Base-by-base conservation (phyloP, 2,329 filamentous ascomycete genomes). In the Aspergillus piperis region DNA sequence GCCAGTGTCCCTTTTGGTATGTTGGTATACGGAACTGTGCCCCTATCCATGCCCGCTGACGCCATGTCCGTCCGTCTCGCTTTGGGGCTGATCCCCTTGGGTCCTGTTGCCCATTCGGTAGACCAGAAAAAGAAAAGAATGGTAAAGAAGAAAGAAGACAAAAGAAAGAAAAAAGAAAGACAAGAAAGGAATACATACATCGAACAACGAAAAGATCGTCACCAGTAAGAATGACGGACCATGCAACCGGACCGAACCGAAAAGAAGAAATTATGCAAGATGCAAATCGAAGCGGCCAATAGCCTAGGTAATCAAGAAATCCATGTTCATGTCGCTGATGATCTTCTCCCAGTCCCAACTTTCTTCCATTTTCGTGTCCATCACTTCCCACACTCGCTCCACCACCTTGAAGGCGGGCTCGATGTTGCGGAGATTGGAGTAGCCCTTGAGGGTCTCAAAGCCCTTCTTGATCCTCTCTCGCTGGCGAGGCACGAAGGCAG, bases 331-430 rank as follows among this genome's bases (percentile, higher is more conserved):
- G 53, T 80, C 78, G 51, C 80, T 75, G 62, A 87, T 85, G 60
- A 87, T 84, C 61, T 77, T 82, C 72, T 88, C 85, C 84, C 84
- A 88, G 70, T 88, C 85, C 85, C 85, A 88, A 57, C 81, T 83
- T 58, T 85, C 81, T 60, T 81, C 79, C 54, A 82, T 82, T 1
- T 79, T 79, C 17, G 74, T 77, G 64, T 87, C 85, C 85, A 88
- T 88, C 57, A 85, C 75, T 59, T 81, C 77, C 85, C 85, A 88
- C 19, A 88, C 78, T 60, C 77, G 80, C 57, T 83, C 75, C 17
- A 88, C 84, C 8, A 87, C 81, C 58, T 78, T 78, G 62, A 82
- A 79, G 3, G 85, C 84, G 57, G 82, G 81, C 51, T 79, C 75
- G 62, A 87, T 86, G 66, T 87, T 87, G 53, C 84, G 83, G 13